phyloP scores from a whole-genome alignment of 345 rosid genomes.

The Corymbia maculata region DNA sequence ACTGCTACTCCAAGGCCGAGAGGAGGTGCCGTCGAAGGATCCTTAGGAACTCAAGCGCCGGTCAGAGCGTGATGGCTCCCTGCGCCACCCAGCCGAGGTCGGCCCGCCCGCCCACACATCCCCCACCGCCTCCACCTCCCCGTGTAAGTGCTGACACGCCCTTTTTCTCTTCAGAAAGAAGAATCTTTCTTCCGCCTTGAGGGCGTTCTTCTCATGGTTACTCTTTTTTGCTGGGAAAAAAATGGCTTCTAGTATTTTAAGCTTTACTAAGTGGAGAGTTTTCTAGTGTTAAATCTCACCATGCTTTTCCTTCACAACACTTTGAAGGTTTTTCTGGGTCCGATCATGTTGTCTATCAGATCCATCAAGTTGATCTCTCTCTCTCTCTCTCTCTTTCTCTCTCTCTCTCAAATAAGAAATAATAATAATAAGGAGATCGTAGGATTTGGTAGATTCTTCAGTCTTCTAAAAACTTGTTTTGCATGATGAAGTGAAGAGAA shows the following conservation, averaged over 20 bases:
- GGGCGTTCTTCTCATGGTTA: background rate
- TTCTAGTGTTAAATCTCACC: background rate
- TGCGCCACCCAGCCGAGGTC: background rate
- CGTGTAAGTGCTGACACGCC: background rate
- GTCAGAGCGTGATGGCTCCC: background rate
- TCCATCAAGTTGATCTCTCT: background rate
- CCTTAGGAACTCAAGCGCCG: background rate
- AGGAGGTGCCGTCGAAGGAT: background rate
- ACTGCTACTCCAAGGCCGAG: background rate
- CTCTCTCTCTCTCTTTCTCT: background rate
- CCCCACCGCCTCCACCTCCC: background rate
- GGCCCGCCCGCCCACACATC: background rate
- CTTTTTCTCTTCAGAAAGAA: background rate
- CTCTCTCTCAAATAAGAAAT: background rate
- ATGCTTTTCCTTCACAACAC: background rate
- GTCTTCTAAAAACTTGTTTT: background rate
- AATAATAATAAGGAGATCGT: background rate
- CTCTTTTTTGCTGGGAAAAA: background rate
- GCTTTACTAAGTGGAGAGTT: background rate
- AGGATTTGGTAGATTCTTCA: background rate
- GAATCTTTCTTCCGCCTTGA: background rate
- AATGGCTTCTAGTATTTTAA: background rate
- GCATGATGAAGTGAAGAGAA: background rate
- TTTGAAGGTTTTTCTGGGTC: background rate
- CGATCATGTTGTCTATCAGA: background rate